Evolutionary conservation across 202 grass and related monocot genomes (phyloP), one percentile per base, ranked within the genome.

Genomic region (Dendrocalamus latiflorus): DNA sequence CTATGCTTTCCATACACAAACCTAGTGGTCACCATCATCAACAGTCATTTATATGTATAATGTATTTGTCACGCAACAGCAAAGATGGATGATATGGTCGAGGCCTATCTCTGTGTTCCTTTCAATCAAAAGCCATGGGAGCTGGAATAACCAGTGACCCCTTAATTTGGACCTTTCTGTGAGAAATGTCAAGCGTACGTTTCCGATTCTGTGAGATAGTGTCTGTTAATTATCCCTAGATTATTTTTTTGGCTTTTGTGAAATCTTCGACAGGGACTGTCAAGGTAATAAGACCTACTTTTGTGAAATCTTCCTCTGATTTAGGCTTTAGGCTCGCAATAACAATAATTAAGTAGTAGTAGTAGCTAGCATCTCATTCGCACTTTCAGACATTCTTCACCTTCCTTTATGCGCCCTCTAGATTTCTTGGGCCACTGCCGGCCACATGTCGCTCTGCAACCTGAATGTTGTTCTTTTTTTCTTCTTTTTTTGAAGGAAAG

Each of bases 41-140:
- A 25, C 9, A 60, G 38, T 41, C 18, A n/a, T n/a, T n/a, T n/a
- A 25, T 25, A 60, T 60, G 37, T 45, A 83, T 73, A 74, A 82
- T 66, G 65, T 68, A 74, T 54, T 77, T 65, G 33, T 62, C 43
- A 79, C 60, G 51, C 88, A 83, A 79, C 68, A 25, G 28, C 58
- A 72, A 72, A 65, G 43, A 39, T 49, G 16, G 36, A 34, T 39
- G n/a, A n/a, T n/a, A n/a, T n/a, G 71, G 8, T 62, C 13, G 1
- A 16, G 45, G 43, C 26, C 78, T 83, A 68, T 78, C 74, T 74
- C 34, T 59, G n/a, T n/a, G n/a, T n/a, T n/a, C n/a, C n/a, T n/a
- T n/a, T n/a, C n/a, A n/a, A n/a, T n/a, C n/a, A n/a, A n/a, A n/a
- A 83, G 83, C 68, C 28, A 43, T 66, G 71, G 36, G 71, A 81